Percentiles rank a stretch among this genome's conserved stretches.
phyloP scores from a whole-genome alignment of 2,329 filamentous ascomycete genomes.

The Albifimbria verrucaria region DNA sequence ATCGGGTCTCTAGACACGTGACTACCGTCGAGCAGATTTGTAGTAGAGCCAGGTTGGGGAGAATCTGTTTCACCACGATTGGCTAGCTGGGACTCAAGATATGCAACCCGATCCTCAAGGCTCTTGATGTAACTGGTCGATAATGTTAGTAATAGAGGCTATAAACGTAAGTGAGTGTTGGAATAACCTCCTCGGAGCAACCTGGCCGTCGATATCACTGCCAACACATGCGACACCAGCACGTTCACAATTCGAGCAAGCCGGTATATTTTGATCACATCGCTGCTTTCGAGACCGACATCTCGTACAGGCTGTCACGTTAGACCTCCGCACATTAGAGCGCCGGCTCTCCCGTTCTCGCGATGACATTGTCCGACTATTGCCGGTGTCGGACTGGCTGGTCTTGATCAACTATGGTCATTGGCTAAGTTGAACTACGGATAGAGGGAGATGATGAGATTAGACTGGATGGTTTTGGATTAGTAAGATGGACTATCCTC shows the following conservation, averaged over 20 bases:
- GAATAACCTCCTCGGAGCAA: slow-evolving; percentile 12
- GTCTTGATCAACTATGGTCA: too few species aligned
- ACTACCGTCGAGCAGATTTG: not conserved
- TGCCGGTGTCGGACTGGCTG: too few species aligned
- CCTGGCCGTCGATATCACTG: slow-evolving; percentile 12
- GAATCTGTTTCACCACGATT: not conserved
- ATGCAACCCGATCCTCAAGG: slow-evolving; percentile 20
- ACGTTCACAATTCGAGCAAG: slow-evolving; percentile 13
- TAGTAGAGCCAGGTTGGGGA: not conserved
- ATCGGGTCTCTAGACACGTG: not conserved
- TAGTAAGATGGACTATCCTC: too few species aligned
- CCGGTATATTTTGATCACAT: slow-evolving; percentile 18
- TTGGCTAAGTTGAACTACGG: too few species aligned
- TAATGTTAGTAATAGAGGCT: not conserved
- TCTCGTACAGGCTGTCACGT: slow-evolving; percentile 15
- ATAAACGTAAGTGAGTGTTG: not conserved
- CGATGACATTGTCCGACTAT: not conserved
- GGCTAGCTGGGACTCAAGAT: slow-evolving; percentile 13
- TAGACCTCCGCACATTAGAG: slow-evolving; percentile 12
- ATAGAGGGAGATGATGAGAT: too few species aligned
- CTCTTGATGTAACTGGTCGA: slow-evolving; percentile 20
- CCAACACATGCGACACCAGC: slow-evolving; percentile 13
- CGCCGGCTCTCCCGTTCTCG: not conserved
- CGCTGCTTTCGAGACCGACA: slow-evolving; percentile 18
- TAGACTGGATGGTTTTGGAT: too few species aligned